Evolutionary conservation across 2,329 filamentous ascomycete species (phyloP).

Genomic region (Corinectria fuckeliana): DNA sequence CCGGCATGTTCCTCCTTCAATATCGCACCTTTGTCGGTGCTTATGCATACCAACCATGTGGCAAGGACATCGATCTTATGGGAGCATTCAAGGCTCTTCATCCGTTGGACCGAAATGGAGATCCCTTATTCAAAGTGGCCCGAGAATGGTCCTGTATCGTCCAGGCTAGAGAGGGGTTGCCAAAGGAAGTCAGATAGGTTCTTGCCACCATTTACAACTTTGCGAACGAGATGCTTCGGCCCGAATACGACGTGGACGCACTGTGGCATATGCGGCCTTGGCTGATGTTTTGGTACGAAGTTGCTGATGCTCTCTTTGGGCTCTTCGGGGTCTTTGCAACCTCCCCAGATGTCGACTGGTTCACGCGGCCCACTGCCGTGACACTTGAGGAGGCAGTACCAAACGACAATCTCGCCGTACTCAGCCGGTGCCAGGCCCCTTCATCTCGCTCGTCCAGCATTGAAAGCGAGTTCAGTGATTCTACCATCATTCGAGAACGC

Average conservation of each 20-base stretch:
- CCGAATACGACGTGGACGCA: slow-evolving; percentile 14
- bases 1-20: slow-evolving; percentile 32
- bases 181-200: slow-evolving; percentile 42
- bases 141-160: slow-evolving; percentile 42
- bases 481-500: too few relatives aligned
- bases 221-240: slow-evolving; percentile 36
- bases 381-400: neutral
- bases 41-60: slow-evolving; percentile 42
- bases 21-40: slow-evolving; percentile 38
- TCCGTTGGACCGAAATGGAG: slow-evolving; percentile 28
- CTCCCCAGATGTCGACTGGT: slow-evolving; percentile 38
- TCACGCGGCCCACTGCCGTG: slow-evolving; percentile 21
- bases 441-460: neutral
- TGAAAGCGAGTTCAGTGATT: neutral
- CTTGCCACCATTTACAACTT: slow-evolving; percentile 43
- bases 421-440: too few relatives aligned
- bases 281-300: slow-evolving; percentile 39
- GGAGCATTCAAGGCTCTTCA: slow-evolving; percentile 33
- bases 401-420: neutral
- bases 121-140: slow-evolving; percentile 38
- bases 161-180: slow-evolving; percentile 32
- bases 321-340: slow-evolving; percentile 17
- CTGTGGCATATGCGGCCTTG: slow-evolving; percentile 38
- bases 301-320: slow-evolving; percentile 36
- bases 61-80: slow-evolving; percentile 22